Evolutionary conservation across 768 basidiomycete species (phyloP), one percentile per base, ranked within the genome.

Genomic region (Saitozyma podzolica): DNA sequence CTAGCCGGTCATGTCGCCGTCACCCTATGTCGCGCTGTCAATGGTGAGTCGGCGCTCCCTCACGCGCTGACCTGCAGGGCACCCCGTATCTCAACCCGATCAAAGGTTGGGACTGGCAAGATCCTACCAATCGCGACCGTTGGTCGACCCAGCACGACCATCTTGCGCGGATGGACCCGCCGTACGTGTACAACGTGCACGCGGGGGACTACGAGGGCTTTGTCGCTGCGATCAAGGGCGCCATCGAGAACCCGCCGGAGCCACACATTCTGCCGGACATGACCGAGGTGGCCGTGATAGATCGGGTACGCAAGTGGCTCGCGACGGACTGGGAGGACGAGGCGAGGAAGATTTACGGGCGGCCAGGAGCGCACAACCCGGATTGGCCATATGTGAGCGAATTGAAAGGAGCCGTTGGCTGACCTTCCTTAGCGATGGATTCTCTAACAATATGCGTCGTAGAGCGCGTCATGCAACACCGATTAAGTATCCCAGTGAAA

Each of bases 181-280:
- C 63, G 63, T 63, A 63, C 55, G 61, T 63, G 3, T 63, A 63
- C 48, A 59, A 63, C 55, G 61, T 63, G 49, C 43, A 57, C 19
- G 49, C 49, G 6, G 55, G 55, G 17, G 56, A 63, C 41, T 63
- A 63, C 41, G 56, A 56, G 9, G 61, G 55, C 11, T 63, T 63
- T 42, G 56, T 63, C 13, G 3, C 13, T 9, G 61, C 61, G 9
- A 29, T 63, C 54, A 14, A 42, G 19, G 40, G 29, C 10, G 54
- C 54, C 13, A 29, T 55, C 14, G 43, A 50, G 13, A 52, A 37
- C 11, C 59, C 59, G 5, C 52, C 59, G 19, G 51, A 50, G n/a
- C 42, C 17, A 43, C 54, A 60, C 40, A 48, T 52, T 16, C 40
- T 53, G 52, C 59, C 59, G 8, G n/a, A 40, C 6, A 60, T 60